Base-by-base conservation (phyloP, 352 stramenopile species). In the Pythium chondricola region DNA sequence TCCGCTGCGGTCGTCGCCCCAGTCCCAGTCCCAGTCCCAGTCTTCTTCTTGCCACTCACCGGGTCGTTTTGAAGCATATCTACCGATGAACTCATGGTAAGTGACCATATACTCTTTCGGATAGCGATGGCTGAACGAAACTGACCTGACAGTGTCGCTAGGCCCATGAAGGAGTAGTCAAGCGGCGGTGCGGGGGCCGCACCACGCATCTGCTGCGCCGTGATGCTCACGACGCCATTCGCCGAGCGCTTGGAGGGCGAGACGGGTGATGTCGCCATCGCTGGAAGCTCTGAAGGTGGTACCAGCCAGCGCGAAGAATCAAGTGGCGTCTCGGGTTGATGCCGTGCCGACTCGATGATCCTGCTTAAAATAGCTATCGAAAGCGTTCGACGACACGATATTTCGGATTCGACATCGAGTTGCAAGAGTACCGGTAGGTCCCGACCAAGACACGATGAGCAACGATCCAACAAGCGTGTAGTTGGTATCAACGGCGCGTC, bases 121-220 rank as follows among this genome's bases (percentile, higher is more conserved):
- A 30, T 21, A 18, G 24, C 35, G 10, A 21, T 43, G 25, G 16
- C 16, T 7, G 31, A 24, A 9, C 43, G 29, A 14, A 22, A 31
- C 58, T 9, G 50, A 88, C 76, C 76, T 40, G 71, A 75, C 10
- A 86, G 62, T 1, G 61, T 52, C 0, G 58, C 25, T 18, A 88
- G 67, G 1, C 74, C 71, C 71, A 88, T 83, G 59, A 88, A 88
- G 8, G 76, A 88, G 42, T 76, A 88, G 52, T 86, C 74, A 16
- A 88, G 55, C 2, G 71, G 74, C 11, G 66, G 49, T 0, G 51
- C 24, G 2, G 58, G 52, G 13, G 50, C 38, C 17, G 54, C 39
- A 1, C 41, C 54, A 14, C 55, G 58, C 49, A 56, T 41, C 22
- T 51, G 41, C 6, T 52, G 51, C 21, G 51, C 21, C n/a, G 49